Base-by-base conservation (phyloP, 106 monocot species). In the Phalaenopsis equestris region DNA sequence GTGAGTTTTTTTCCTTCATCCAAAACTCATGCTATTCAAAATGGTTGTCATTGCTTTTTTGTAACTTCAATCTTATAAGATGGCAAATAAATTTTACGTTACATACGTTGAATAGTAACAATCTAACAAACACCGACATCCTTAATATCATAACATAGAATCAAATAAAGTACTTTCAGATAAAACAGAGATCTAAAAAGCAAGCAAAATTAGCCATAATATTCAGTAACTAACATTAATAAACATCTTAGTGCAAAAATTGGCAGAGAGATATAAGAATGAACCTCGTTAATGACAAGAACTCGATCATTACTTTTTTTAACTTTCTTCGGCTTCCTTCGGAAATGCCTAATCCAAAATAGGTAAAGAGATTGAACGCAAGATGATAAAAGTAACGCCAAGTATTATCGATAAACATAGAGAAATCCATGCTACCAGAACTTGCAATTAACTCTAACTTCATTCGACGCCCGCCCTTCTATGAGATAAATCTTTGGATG, bases 381-480 rank as follows among this genome's bases (percentile, higher is more conserved):
- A 24, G 23, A 65, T 6, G 24, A 23, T 23, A 8, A 61, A 8
- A 65, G 10, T 6, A 65, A 65, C 23, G 21, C 24, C 1, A 65
- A 24, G 6, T 23, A 0, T 65, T 65, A 21, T 23, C 1, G 24
- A 23, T 65, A 65, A 65, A 6, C 21, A 61, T 7, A 21, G 24
- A 24, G n/a, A 21, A 65, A 24, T 21, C 7, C 64, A 23, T 0
- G 38, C 7, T 72, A 96, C 93, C 93, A 91, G 76, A 96, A 96
- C 85, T 96, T 96, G 64, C 87, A 88, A 45, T 93, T 93, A 10
- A 90, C 93, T 68, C 91, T 38, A n/a, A 96, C 93, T 86, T 96
- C 96, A 67, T 91, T 93, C 6, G 96, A 93, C 0, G 91, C 96
- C 91, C 91, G 93, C 6, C 90, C 86, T 89, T 96, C 91, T 93